These are phyloP conservation scores for Nyctanthes arbortristis DNA, from an alignment of 257 asterid species.

Conservation along the genomic window DNA sequence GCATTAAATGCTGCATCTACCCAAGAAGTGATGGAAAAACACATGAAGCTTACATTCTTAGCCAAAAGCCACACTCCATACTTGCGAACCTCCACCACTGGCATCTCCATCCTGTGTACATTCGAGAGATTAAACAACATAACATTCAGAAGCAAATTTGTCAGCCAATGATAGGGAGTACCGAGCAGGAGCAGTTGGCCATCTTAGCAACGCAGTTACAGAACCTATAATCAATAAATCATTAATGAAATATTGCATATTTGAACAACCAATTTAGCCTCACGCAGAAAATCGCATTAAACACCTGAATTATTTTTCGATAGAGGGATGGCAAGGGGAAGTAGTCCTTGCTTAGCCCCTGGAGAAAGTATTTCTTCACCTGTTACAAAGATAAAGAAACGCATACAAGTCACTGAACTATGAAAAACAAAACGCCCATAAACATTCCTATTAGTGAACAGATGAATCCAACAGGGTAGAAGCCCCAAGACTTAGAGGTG, in stretches of 20 bases:
- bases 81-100: conserved; percentile 78
- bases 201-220: conserved; percentile 79
- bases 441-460: neutral
- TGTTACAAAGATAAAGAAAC: conserved; percentile 22
- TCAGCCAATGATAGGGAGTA: conserved; percentile 34
- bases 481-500: neutral
- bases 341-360: conserved; percentile 82
- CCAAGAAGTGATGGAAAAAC: conserved; percentile 11
- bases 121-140: conserved; percentile 28
- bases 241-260: neutral
- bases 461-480: neutral
- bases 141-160: conserved; percentile 9
- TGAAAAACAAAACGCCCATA: neutral
- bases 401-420: neutral
- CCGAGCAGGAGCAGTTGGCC: conserved; percentile 99
- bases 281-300: conserved; percentile 1
- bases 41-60: conserved; percentile 54
- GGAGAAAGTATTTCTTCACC: conserved; percentile 87
- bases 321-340: conserved; percentile 90
- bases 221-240: conserved; percentile 59
- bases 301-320: conserved; percentile 71
- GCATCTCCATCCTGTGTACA: conserved; percentile 93
- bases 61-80: conserved; percentile 93
- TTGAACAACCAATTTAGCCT: neutral
- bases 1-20: conserved; percentile 9